These are phyloP conservation scores for Saccharomycopsis crataegensis DNA, from an alignment of 1,139 yeast genomes.

Conservation along the genomic window DNA sequence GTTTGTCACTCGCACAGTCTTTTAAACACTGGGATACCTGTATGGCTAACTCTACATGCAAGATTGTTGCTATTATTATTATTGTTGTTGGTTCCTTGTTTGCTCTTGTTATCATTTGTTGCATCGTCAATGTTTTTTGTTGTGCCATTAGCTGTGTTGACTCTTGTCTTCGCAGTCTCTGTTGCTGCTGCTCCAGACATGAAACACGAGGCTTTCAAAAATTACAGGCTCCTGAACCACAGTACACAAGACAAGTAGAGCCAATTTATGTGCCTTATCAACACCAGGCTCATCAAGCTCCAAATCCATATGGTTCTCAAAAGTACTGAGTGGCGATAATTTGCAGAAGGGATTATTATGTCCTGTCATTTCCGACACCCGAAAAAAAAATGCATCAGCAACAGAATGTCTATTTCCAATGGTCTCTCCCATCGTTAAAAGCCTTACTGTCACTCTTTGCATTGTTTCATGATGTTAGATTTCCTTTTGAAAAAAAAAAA, in stretches of 20 bases:
- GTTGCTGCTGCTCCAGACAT: slow-evolving; percentile 33
- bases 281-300: no score
- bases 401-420: no score
- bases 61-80: slow-evolving; percentile 70
- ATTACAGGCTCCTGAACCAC: slow-evolving; percentile 8
- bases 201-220: no score
- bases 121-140: slow-evolving; percentile 34
- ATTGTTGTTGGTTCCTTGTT: slow-evolving; percentile 46
- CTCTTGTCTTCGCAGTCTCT: slow-evolving; percentile 24
- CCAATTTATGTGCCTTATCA: slow-evolving; percentile 14
- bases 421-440: no score
- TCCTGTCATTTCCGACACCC: no score
- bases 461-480: no score
- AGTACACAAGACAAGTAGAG: slow-evolving; percentile 17
- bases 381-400: no score
- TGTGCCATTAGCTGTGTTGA: slow-evolving; percentile 34
- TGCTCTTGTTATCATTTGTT: slow-evolving; percentile 34
- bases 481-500: no score
- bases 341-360: no score
- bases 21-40: slow-evolving; percentile 71
- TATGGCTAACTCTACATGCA: slow-evolving; percentile 70
- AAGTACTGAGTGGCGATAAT: no score
- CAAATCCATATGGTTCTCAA: no score
- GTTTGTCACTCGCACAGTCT: slow-evolving; percentile 41
- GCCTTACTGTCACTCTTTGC: no score